Conservation (phyloP, 2,329 filamentous ascomycete genomes). For the Zarea fungicola region DNA sequence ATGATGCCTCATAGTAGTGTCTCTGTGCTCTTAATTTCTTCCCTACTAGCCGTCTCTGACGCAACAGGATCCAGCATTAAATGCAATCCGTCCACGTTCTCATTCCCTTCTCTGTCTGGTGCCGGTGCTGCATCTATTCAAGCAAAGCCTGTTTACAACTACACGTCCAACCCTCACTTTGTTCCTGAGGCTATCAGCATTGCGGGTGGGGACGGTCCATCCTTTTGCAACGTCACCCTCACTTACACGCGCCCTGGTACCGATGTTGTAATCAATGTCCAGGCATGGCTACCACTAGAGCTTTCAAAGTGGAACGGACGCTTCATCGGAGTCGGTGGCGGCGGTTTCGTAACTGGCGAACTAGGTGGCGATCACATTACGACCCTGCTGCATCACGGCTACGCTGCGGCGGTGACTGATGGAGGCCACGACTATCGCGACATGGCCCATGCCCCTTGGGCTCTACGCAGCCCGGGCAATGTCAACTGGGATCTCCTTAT, state of each 20-base stretch:
- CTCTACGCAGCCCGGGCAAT: slow-evolving; percentile 15
- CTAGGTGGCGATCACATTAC: not conserved
- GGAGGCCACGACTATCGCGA: not conserved
- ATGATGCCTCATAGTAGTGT: no score
- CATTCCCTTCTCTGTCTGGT: no score
- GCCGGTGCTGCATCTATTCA: no score
- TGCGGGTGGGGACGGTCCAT: no score
- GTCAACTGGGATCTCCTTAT: slow-evolving; percentile 22
- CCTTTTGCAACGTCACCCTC: slow-evolving; percentile 5
- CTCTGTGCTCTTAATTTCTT: no score
- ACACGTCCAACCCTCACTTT: no score
- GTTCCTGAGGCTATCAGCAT: no score
- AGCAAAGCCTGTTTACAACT: no score
- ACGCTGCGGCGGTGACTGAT: not conserved
- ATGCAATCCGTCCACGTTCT: no score
- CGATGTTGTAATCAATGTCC: not conserved
- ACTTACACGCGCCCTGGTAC: not conserved
- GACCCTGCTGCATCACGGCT: not conserved
- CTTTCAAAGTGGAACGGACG: not conserved
- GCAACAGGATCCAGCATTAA: no score
- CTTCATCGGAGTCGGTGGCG: not conserved
- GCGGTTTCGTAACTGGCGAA: not conserved
- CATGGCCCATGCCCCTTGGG: slow-evolving; percentile 14
- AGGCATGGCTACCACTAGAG: not conserved
- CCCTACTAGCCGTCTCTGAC: no score